Conservation (phyloP, 352 stramenopile genomes). For the Phytophthora tentaculata region DNA sequence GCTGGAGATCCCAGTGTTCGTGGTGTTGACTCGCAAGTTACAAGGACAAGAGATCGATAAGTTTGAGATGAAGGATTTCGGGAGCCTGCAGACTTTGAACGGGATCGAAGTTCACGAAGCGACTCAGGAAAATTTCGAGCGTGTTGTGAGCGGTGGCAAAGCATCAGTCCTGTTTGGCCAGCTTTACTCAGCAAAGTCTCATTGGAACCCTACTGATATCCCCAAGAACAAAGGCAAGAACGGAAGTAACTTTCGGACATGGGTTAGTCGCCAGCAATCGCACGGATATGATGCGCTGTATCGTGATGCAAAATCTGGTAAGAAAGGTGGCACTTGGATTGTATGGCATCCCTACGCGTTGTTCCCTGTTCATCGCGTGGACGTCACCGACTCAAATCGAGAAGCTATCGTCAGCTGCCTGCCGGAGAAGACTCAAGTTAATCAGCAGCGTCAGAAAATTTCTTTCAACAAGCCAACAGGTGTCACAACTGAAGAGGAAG, state of each 20-base stretch:
- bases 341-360: conserved; percentile 59
- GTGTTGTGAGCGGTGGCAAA: conserved; percentile 10
- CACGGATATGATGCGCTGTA: conserved; percentile 63
- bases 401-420: conserved; percentile 21
- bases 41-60: conserved; percentile 21
- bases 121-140: conserved; percentile 42
- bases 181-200: conserved; percentile 38
- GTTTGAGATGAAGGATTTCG: conserved; percentile 50
- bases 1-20: conserved; percentile 41
- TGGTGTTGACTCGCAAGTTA: conserved; percentile 28
- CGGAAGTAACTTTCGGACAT: conserved; percentile 28
- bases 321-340: conserved; percentile 34
- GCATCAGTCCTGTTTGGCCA: conserved; percentile 43
- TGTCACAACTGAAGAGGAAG: not conserved
- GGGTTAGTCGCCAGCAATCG: conserved; percentile 46
- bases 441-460: conserved; percentile 17
- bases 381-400: conserved; percentile 32
- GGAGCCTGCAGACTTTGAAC: conserved; percentile 24
- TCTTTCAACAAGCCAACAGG: conserved; percentile 25
- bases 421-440: conserved; percentile 26
- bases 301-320: conserved; percentile 25
- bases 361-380: conserved; percentile 49
- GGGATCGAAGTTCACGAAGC: conserved; percentile 54
- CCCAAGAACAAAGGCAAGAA: conserved; percentile 37
- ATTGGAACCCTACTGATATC: conserved; percentile 36